Conservation (phyloP, 2,329 filamentous ascomycete genomes). For the Exophiala viscosa region DNA sequence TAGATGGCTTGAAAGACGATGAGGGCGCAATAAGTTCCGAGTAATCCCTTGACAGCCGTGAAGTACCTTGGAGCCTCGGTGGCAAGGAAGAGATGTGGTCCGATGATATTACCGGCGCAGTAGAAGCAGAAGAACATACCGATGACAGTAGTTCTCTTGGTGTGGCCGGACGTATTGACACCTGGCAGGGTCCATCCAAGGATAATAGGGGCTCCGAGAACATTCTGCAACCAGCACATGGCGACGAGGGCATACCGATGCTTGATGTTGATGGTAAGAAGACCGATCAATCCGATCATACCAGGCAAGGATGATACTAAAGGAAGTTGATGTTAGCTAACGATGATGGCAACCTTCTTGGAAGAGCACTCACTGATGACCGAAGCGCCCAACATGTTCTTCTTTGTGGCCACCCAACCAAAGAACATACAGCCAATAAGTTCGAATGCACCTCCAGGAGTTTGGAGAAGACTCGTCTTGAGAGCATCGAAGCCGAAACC, state of each 20-base stretch:
- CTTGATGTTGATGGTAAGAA: constrained; percentile 45
- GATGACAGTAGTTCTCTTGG: constrained; percentile 49
- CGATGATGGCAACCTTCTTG: too few species aligned
- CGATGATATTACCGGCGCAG: constrained; percentile 41
- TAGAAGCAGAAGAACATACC: constrained; percentile 51
- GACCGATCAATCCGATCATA: constrained; percentile 49
- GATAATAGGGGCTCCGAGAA: constrained; percentile 50
- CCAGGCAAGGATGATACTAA: constrained; percentile 18
- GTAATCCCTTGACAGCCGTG: constrained; percentile 43
- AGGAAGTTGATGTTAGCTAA: constrained; percentile 23
- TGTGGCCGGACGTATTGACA: constrained; percentile 49
- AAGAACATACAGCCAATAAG: constrained; percentile 23
- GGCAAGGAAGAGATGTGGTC: constrained; percentile 46
- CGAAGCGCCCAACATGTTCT: constrained; percentile 16
- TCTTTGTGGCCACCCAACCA: constrained; percentile 20
- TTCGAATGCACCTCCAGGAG: constrained; percentile 36
- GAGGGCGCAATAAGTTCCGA: constrained; percentile 44
- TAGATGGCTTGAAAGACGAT: constrained; percentile 35
- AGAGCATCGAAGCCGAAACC: constrained; percentile 42
- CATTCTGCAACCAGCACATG: constrained; percentile 53
- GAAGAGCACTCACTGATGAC: constrained; percentile 15
- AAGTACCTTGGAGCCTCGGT: constrained; percentile 44
- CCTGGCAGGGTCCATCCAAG: constrained; percentile 51
- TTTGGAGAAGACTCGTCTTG: constrained; percentile 35
- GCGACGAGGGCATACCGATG: constrained; percentile 49